Evolutionary conservation across 257 asterid genomes (phyloP), one percentile per base, ranked within the genome.

Genomic region (Ilex asprella): DNA sequence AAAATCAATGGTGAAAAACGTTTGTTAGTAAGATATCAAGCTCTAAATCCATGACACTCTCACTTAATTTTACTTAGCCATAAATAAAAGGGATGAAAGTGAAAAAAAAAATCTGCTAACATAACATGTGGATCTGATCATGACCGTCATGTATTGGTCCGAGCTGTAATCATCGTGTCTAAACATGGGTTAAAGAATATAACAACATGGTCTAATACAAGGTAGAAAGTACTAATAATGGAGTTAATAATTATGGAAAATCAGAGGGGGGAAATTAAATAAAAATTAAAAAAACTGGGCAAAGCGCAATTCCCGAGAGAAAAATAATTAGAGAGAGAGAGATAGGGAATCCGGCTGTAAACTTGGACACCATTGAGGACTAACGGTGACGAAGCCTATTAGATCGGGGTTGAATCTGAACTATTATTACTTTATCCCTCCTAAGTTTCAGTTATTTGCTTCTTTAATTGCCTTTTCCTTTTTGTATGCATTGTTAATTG

Each of bases 101-200:
- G 41, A 35, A 35, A 21, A 21, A 21, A 21, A 21, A 21, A 21
- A 35, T 8, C 41, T 35, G 7, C 41, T 35, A 35, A 35, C 41
- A 35, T 35, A 12, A 46, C 52, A 46, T 12, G 52, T 46, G 52
- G 52, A 12, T 14, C 13, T 10, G 52, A 46, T 46, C 52, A 46
- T 11, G 13, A 46, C 13, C 52, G n/a, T 46, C 10, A 2, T 10
- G 1, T 59, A 66, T 5, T 51, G 67, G 46, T 76, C 77, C 83
- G 77, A 90, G 95, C 95, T 90, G 97, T 90, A 82, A 73, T 62
- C 81, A 64, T 90, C 93, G 97, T 90, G 95, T 83, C 61, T 63
- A 75, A 90, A 90, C 96, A 93, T 90, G 97, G 89, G 82, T 79
- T 76, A 70, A 66, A 91, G 97, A 87, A 85, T 85, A 87, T 77